phyloP scores from a whole-genome alignment of 1,284 basidiomycete species.

The Ganoderma multipileum region DNA sequence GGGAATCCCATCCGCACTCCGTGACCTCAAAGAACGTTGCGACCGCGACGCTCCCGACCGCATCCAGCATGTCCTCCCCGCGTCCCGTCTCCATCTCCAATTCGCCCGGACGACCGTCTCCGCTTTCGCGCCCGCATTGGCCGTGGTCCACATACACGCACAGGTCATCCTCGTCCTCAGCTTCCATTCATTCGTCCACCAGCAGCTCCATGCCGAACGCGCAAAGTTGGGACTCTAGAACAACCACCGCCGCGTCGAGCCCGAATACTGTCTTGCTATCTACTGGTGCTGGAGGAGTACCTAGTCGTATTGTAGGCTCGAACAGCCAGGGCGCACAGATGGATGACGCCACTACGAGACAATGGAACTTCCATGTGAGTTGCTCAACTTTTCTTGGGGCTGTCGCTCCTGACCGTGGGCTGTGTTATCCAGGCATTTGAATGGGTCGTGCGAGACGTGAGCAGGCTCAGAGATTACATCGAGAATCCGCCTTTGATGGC shows the following conservation, averaged over 20 bases:
- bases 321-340: constrained; percentile 28
- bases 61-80: constrained; percentile 48
- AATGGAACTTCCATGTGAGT: constrained; percentile 68
- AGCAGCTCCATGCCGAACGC: constrained; percentile 33
- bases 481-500: constrained; percentile 37
- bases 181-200: constrained; percentile 32
- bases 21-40: constrained; percentile 15
- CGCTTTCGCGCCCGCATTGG: constrained; percentile 62
- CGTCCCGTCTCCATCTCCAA: constrained; percentile 45
- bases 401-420: neutral
- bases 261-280: constrained; percentile 36
- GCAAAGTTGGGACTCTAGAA: constrained; percentile 40
- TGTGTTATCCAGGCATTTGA: constrained; percentile 60
- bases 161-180: constrained; percentile 42
- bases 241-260: constrained; percentile 32
- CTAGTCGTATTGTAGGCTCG: constrained; percentile 18
- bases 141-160: constrained; percentile 57
- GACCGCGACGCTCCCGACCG: neutral
- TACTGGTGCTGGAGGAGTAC: constrained; percentile 24
- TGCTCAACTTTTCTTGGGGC: neutral
- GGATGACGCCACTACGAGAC: constrained; percentile 56
- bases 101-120: constrained; percentile 53
- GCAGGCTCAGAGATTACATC: constrained; percentile 60
- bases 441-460: constrained; percentile 66
- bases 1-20: neutral